Evolutionary conservation across 768 basidiomycete genomes (phyloP), one percentile per base, ranked within the genome.

Genomic region (Chalciporus pseudorubinellus): DNA sequence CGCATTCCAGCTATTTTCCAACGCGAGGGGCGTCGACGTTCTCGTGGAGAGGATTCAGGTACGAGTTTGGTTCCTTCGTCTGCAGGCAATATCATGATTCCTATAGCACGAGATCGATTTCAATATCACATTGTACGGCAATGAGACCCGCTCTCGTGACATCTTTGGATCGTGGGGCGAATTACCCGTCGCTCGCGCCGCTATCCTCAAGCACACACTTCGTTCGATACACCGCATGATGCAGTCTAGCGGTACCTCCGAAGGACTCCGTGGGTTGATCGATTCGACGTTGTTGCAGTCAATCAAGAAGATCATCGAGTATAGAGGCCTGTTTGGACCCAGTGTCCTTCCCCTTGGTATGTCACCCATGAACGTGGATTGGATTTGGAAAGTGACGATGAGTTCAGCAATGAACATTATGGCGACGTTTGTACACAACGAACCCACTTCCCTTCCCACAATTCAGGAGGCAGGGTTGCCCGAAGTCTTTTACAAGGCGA

Each of bases 351-450:
- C 92, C 2, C 75, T 94, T 39, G 89, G 93, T 93, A 68, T 31
- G 82, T 73, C 39, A 18, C 29, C 28, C 40, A 22, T 24, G 14
- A 42, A 53, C 36, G 18, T 24, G 4, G 18, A 43, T 2, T 12
- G 45, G 4, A 44, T 16, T n/a, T 42, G 26, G 26, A 31, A 34
- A 51, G 28, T 63, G 46, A 64, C 58, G 16, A 29, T 31, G 6
- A 19, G 48, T 9, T 28, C 48, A 59, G 93, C 91, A 5, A 91
- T 95, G 74, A 93, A 95, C 66, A 87, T 94, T 63, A 92, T 97
- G 85, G 85, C 93, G 13, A 93, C 93, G 0, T 98, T 98, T 70
- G 85, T 98, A 9, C 95, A 99, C 75, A 99, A 98, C 58, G 97
- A 99, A 68, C 97, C 97, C 7, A 98, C 95, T 0, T 97, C 92